A percentile compares a stretch with the other conserved stretches of the same genome.
phyloP scores from a whole-genome alignment of 1,284 basidiomycete genomes.

The Apiotrichum laibachii region DNA sequence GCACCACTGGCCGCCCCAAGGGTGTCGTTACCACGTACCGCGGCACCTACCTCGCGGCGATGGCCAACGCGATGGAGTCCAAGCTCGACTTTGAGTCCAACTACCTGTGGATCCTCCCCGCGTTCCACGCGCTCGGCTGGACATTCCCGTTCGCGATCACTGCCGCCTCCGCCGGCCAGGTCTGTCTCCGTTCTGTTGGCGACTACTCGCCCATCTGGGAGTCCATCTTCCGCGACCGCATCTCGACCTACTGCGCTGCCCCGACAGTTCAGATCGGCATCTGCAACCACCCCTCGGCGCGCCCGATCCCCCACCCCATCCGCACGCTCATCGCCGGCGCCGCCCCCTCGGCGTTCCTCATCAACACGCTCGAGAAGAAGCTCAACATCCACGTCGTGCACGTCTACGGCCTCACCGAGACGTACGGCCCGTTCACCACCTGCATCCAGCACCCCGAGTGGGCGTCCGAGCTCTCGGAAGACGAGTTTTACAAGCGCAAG shows the following conservation, averaged over 20 bases:
- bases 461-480: conserved; percentile 14
- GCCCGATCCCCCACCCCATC: conserved; percentile 14
- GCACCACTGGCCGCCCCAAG: conserved; percentile 23
- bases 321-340: conserved; percentile 19
- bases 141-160: conserved; percentile 22
- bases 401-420: conserved; percentile 60
- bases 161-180: conserved; percentile 14
- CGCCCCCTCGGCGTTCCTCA: conserved; percentile 19
- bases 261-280: conserved; percentile 24
- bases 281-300: conserved; percentile 18
- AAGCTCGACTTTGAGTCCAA: conserved; percentile 26
- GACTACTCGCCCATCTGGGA: conserved; percentile 24
- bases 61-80: conserved; percentile 18
- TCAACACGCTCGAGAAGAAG: conserved; percentile 23
- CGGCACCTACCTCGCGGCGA: conserved; percentile 20
- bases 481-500: conserved; percentile 24
- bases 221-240: conserved; percentile 14
- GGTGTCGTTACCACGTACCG: conserved; percentile 22
- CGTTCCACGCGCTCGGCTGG: conserved; percentile 24
- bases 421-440: conserved; percentile 21
- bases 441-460: conserved; percentile 19
- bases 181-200: conserved; percentile 21
- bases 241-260: conserved; percentile 16
- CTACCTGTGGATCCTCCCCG: conserved; percentile 36
- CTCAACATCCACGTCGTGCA: conserved; percentile 22